phyloP scores from a whole-genome alignment of 768 basidiomycete species.

The Coprinellus micaceus region DNA sequence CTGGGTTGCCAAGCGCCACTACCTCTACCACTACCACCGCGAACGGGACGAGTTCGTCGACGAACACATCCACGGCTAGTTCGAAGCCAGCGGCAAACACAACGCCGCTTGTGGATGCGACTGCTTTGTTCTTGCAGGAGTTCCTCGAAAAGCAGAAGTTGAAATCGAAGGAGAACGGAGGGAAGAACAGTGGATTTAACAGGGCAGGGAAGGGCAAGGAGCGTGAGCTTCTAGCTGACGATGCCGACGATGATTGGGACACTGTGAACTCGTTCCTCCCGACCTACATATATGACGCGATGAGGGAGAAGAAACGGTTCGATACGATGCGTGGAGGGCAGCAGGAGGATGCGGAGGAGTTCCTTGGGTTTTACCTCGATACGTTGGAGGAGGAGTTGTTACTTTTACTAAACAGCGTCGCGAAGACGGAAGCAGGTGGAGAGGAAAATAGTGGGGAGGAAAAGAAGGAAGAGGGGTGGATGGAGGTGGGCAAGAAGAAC shows the following conservation, averaged over 20 bases:
- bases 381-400: slow-evolving; percentile 91
- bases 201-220: slow-evolving; percentile 27
- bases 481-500: slow-evolving; percentile 91
- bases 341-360: slow-evolving; percentile 98
- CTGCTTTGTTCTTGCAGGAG: slow-evolving; percentile 73
- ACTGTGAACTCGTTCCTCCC: slow-evolving; percentile 78
- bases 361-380: slow-evolving; percentile 95
- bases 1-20: neutral
- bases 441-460: slow-evolving; percentile 44
- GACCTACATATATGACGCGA: slow-evolving; percentile 82
- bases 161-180: slow-evolving; percentile 13
- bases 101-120: slow-evolving; percentile 64
- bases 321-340: slow-evolving; percentile 92
- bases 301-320: slow-evolving; percentile 91
- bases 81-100: slow-evolving; percentile 1
- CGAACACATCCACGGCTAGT: neutral
- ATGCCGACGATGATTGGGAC: slow-evolving; percentile 40
- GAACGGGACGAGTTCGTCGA: neutral
- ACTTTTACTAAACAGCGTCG: slow-evolving; percentile 53
- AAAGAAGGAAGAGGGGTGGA: slow-evolving; percentile 68
- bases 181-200: slow-evolving; percentile 14
- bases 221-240: slow-evolving; percentile 27
- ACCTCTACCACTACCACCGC: no score
- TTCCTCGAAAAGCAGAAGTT: slow-evolving; percentile 42
- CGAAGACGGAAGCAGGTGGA: slow-evolving; percentile 18